Evolutionary conservation across 2,329 filamentous ascomycete species (phyloP), one percentile per base, ranked within the genome.

Genomic region (Elsinoe batatas): DNA sequence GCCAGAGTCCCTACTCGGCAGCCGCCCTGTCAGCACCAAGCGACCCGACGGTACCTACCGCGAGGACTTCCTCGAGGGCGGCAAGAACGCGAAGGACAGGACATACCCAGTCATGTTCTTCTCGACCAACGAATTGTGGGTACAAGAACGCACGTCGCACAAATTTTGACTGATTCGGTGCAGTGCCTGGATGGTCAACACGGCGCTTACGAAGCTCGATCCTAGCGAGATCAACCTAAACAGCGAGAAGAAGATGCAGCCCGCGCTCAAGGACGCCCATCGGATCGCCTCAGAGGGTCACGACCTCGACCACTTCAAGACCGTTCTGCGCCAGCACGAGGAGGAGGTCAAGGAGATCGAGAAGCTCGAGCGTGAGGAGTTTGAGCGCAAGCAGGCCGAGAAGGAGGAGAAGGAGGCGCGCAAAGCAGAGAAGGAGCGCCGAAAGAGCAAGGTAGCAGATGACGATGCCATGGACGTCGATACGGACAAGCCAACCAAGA

Each of bases 81-180:
- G 88, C 64, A 93, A 93, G 76, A 87, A 90, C 62, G 83, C 81
- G 40, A 81, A 84, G 59, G 90, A 96, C 71, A 82, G 91, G 60
- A 90, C 87, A 30, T 97, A 90, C 68, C 88, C 91, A 4, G 84
- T 97, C 66, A 96, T 97, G 91, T 97, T 95, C 69, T 75, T 97
- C 51, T 78, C 82, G 61, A 95, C 91, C 36, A 96, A 97, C 66
- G 91, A 97, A 78, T 97, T 98, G 93, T 98, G 75, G 82, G 91
- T 82, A 59, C 3, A 30, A 3, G 15, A n/a, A 47, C 22, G 36
- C 20, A 49, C 20, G 8, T 30, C 47, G 10, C 13, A 42, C 15
- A 33, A 17, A 46, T 7, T 15, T 15, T 13, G 18, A 56, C 60
- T 62, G 38, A 63, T 54, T 55, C 30, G 35, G 13, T 57, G 57